Conservation (phyloP, 169 alveolate species). For the Eimeria falciformis region DNA sequence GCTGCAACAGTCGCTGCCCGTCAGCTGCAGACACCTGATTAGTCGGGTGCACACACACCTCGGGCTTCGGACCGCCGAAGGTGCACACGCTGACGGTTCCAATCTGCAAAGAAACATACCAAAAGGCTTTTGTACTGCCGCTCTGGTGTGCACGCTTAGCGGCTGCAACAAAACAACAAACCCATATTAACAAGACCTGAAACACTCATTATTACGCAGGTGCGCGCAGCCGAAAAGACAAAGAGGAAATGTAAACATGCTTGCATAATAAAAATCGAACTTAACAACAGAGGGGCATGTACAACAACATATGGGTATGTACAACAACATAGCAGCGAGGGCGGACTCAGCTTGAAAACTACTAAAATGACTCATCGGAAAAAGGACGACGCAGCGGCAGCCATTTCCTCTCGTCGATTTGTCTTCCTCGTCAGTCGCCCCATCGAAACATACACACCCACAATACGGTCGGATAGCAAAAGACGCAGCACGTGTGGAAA, state of each 20-base stretch:
- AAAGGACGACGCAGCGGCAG: background rate
- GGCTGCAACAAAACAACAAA: no score
- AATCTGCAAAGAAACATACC: conserved; percentile 31
- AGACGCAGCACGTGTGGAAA: background rate
- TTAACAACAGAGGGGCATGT: no score
- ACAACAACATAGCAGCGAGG: no score
- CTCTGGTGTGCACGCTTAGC: no score
- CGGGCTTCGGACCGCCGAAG: conserved; percentile 76
- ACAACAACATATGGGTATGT: no score
- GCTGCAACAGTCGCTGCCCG: conserved; percentile 76
- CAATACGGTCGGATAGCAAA: background rate
- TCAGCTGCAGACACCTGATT: conserved; percentile 78
- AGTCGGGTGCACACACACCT: conserved; percentile 76
- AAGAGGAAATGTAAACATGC: no score
- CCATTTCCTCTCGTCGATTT: conserved; percentile 16
- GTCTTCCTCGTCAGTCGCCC: conserved; percentile 68
- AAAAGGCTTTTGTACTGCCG: background rate
- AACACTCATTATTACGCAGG: no score
- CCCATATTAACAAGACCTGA: no score
- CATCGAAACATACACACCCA: background rate
- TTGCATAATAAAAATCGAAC: no score
- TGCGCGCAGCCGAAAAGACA: no score
- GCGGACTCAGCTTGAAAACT: background rate
- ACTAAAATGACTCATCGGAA: background rate
- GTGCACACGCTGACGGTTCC: conserved; percentile 75